Evolutionary conservation across 2,329 filamentous ascomycete genomes (phyloP).

Genomic region (Colletotrichum spinosum): DNA sequence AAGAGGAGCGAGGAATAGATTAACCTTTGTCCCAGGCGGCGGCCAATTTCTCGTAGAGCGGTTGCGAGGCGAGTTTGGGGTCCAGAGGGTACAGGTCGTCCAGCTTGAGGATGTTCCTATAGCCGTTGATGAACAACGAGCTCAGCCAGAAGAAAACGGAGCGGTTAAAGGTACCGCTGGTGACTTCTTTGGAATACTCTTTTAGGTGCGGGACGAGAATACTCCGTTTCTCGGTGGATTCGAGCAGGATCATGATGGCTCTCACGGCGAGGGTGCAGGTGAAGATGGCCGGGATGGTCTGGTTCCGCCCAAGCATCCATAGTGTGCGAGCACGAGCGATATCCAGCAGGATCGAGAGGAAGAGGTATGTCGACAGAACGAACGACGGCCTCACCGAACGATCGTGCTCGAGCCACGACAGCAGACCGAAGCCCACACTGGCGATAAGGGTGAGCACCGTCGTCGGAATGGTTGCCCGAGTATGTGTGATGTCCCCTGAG

Average conservation of each 20-base stretch:
- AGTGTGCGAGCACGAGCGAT: conserved; percentile 38
- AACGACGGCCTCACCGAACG: conserved; percentile 37
- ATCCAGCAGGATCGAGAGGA: conserved; percentile 36
- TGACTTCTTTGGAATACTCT: conserved; percentile 60
- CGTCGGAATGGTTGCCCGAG: conserved; percentile 26
- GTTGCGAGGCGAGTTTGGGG: conserved; percentile 35
- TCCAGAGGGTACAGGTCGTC: conserved; percentile 47
- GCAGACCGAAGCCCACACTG: conserved; percentile 18
- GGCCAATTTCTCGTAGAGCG: conserved; percentile 35
- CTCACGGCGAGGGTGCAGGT: conserved; percentile 34
- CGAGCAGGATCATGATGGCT: conserved; percentile 37
- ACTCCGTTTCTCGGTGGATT: conserved; percentile 45
- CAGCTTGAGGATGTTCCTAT: conserved; percentile 53
- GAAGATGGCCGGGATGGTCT: conserved; percentile 37
- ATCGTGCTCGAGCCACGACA: conserved; percentile 33
- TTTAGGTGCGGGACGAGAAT: conserved; percentile 53
- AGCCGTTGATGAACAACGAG: conserved; percentile 61
- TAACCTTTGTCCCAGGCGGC: conserved; percentile 40
- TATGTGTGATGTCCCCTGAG: neutral
- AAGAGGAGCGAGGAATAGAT: neutral
- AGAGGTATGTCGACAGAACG: conserved; percentile 36
- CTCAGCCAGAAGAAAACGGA: conserved; percentile 66
- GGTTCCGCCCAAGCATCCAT: conserved; percentile 31
- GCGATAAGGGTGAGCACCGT: conserved; percentile 16
- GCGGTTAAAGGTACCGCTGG: conserved; percentile 60